These are phyloP conservation scores for Ceratobasidium theobromae DNA, from an alignment of 1,284 basidiomycete genomes.

Conservation along the genomic window DNA sequence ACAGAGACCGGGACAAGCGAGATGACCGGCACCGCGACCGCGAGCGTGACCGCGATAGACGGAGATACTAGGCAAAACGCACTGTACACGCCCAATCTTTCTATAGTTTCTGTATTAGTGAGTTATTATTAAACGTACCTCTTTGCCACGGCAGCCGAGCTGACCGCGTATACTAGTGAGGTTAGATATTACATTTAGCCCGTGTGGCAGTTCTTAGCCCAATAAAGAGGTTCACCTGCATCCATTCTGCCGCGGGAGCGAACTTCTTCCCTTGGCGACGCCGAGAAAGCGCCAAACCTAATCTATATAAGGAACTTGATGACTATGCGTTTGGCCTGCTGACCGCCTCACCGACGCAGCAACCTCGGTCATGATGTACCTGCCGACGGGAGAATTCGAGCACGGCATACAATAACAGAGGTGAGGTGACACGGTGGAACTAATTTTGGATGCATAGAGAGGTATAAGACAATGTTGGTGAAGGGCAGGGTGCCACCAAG, in stretches of 20 bases:
- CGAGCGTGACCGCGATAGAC: conserved; percentile 40
- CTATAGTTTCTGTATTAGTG: neutral
- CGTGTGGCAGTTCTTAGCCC: neutral
- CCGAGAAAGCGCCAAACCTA: conserved; percentile 13
- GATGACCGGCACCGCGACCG: conserved; percentile 38
- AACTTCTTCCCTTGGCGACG: conserved; percentile 1
- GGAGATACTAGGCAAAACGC: neutral
- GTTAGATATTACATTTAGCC: neutral
- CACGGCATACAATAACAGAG: neutral
- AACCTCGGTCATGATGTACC: conserved; percentile 4
- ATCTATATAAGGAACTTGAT: neutral
- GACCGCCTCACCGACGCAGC: conserved; percentile 19
- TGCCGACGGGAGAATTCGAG: conserved; percentile 11
- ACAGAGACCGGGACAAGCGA: conserved; percentile 36
- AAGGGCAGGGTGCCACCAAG: neutral
- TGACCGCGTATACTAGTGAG: neutral
- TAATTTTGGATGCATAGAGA: conserved; percentile 19
- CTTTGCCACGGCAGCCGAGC: neutral
- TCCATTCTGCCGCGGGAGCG: no score
- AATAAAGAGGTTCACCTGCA: no score
- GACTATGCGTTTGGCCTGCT: neutral
- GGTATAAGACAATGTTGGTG: conserved; percentile 16
- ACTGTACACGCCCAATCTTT: neutral
- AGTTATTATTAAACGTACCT: neutral
- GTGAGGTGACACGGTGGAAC: neutral